Evolutionary conservation across 257 asterid species (phyloP).

Genomic region (Nicotiana undulata): DNA sequence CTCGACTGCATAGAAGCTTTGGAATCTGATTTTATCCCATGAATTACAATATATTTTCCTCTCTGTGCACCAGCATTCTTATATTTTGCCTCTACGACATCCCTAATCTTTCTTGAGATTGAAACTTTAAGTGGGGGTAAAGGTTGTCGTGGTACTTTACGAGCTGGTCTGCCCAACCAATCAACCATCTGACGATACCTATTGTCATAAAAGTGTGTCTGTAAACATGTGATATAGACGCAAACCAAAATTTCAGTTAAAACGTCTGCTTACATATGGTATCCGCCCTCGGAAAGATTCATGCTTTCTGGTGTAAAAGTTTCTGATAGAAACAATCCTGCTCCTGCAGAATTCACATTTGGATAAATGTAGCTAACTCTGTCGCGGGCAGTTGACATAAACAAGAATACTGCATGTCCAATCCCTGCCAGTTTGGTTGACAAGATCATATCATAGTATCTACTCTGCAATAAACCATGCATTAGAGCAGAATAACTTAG

Average conservation of each 20-base stretch:
- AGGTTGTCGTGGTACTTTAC: constrained; percentile 58
- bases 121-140: constrained; percentile 62
- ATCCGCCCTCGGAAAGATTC: constrained; percentile 74
- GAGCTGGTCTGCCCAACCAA: constrained; percentile 70
- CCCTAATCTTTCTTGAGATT: constrained; percentile 69
- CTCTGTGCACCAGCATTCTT: constrained; percentile 53
- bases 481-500: not conserved
- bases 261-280: constrained; percentile 42
- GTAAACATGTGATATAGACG: not conserved
- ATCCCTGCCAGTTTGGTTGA: constrained; percentile 81
- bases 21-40: constrained; percentile 85
- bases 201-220: not conserved
- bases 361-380: constrained; percentile 77
- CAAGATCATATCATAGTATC: constrained; percentile 72
- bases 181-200: constrained; percentile 79
- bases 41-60: constrained; percentile 75
- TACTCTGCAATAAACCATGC: constrained; percentile 39
- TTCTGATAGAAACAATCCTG: constrained; percentile 63
- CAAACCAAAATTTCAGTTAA: not conserved
- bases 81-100: constrained; percentile 68
- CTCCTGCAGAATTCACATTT: constrained; percentile 77
- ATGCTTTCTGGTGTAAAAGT: constrained; percentile 49
- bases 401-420: constrained; percentile 79
- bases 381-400: constrained; percentile 73
- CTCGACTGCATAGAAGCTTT: constrained; percentile 87